Percentiles rank a stretch among this genome's conserved stretches.
Conservation (phyloP, 768 basidiomycete genomes). For the Mycena haematopus region DNA sequence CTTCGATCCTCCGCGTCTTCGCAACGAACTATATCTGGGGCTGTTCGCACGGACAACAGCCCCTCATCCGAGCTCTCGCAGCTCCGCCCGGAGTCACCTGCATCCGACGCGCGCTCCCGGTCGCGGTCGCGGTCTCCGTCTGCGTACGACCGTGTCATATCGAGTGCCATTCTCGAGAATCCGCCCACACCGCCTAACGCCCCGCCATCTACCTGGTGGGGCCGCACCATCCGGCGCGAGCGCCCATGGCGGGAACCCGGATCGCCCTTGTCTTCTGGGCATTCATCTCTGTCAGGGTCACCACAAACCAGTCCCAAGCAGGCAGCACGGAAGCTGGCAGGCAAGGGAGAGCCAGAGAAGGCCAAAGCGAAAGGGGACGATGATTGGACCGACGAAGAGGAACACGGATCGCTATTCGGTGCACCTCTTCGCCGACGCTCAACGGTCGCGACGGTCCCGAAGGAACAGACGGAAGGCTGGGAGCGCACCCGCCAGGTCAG, state of each 20-base stretch:
- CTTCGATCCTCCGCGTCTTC: conserved; percentile 21
- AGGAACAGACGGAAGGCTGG: conserved; percentile 42
- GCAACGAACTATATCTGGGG: conserved; percentile 6
- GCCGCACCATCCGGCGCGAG: conserved; percentile 16
- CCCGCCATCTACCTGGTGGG: conserved; percentile 30
- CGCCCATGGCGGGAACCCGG: conserved; percentile 28
- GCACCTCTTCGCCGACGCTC: conserved; percentile 12
- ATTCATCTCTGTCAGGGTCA: conserved; percentile 16
- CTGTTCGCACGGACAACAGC: neutral
- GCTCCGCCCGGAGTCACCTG: conserved; percentile 16
- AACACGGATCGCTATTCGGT: conserved; percentile 15
- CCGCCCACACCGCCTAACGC: conserved; percentile 28
- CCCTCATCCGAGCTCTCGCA: neutral
- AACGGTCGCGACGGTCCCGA: conserved; percentile 29
- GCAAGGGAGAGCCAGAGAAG: neutral
- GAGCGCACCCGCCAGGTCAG: conserved; percentile 40
- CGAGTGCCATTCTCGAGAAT: conserved; percentile 28
- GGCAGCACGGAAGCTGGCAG: conserved; percentile 4
- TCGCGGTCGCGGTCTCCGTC: conserved; percentile 19
- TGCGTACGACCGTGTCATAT: conserved; percentile 23
- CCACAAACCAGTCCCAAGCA: conserved; percentile 9
- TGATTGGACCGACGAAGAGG: conserved; percentile 14
- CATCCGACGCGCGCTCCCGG: conserved; percentile 5
- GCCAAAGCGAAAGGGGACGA: neutral
- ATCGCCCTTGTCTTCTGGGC: conserved; percentile 4